Conservation (phyloP, 306 rosid genomes). For the Cicer cuneatum region DNA sequence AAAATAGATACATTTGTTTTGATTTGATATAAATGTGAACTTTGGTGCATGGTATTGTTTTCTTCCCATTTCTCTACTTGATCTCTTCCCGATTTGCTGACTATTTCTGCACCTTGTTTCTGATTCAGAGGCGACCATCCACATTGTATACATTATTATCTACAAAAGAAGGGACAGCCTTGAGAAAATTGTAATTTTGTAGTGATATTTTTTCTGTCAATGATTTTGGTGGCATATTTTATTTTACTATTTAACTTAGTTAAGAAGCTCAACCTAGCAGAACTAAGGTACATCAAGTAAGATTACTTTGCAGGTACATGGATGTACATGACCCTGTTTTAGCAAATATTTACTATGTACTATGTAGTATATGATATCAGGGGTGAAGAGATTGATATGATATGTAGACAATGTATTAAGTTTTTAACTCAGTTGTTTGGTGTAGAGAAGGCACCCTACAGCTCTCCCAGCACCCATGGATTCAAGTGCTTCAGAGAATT, state of each 20-base stretch:
- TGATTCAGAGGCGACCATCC: not conserved
- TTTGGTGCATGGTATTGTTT: not conserved
- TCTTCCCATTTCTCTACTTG: not conserved
- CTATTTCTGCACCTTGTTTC: not conserved
- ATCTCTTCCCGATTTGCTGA: not conserved
- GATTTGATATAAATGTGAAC: not conserved
- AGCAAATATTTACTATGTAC: not conserved
- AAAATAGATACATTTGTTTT: slow-evolving; percentile 7
- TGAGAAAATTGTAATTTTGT: not conserved
- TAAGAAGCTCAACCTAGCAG: not conserved
- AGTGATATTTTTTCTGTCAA: not conserved
- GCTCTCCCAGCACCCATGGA: slow-evolving; percentile 1
- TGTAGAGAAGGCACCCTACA: slow-evolving; percentile 27
- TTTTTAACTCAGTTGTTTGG: not conserved
- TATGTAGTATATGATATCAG: slow-evolving; percentile 10
- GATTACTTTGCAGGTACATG: not conserved
- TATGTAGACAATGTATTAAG: not conserved
- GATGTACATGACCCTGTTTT: slow-evolving; percentile 3
- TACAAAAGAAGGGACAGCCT: not conserved
- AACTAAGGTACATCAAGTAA: slow-evolving; percentile 8
- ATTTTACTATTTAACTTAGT: slow-evolving; percentile 16
- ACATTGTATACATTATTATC: not conserved
- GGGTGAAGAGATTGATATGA: slow-evolving; percentile 22
- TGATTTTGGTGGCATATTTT: not conserved
- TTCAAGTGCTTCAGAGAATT: slow-evolving; percentile 25